Base-by-base conservation (phyloP, 805 yeast genomes). In the Saturnispora sekii region DNA sequence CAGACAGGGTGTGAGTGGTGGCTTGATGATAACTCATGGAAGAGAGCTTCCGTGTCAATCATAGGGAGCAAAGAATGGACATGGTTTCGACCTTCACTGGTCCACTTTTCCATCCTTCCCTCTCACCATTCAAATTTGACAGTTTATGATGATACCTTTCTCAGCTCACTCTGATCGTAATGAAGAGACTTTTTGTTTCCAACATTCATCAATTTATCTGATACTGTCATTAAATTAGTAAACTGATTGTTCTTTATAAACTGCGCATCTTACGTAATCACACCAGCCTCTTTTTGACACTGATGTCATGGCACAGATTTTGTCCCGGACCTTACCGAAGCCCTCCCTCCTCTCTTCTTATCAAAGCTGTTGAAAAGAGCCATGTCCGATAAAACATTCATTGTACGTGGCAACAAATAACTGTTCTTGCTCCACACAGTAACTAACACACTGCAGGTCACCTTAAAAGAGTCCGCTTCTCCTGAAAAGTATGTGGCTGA, bases 91-190 rank as follows among this genome's bases (percentile, higher is more conserved):
- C 26, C 26, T 21, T 8, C 26, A 21, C 2, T 21, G 5, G 8
- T 21, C 26, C 6, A 8, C 6, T 21, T 5, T 21, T 4, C 8
- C 7, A 5, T 8, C 26, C 8, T 21, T 5, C 8, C 8, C 26
- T 21, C 26, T 14, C 31, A 12, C 35, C 29, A 12, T 10, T 17
- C 35, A 30, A 15, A 8, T 5, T 7, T 37, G 45, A 41, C 45
- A 21, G 60, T 60, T 67, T 56, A 63, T 69, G 77, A 72, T 72
- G 77, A 72, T 58, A 71, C 40, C 68, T 63, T 58, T 68, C 77
- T 72, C 77, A 72, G 77, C 77, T 72, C 77, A 72, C 77, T 72
- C 77, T 57, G 68, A 72, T 69, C 62, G 59, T 69, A 65, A 66
- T 71, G 76, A 74, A 70, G 76, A 72, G 64, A 55, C 44, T 44